These are phyloP conservation scores for Fagopyrum esculentum DNA, from an alignment of 148 eudicot genomes.

Conservation along the genomic window DNA sequence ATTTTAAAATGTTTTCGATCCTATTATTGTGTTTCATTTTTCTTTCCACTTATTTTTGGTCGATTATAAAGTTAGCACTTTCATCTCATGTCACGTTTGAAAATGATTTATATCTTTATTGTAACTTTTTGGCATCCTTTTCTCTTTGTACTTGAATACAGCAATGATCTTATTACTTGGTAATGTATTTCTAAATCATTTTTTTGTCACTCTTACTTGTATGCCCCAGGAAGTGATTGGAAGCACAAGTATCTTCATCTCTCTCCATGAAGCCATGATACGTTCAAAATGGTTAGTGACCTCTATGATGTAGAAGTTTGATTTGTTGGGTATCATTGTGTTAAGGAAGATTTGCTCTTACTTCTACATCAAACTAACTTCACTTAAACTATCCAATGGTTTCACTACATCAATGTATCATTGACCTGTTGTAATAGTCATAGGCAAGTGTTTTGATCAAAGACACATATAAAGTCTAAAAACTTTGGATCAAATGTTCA, in stretches of 20 bases:
- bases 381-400: not conserved
- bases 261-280: conserved; percentile 86
- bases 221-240: conserved; percentile 68
- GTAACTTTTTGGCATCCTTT: not conserved
- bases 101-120: not conserved
- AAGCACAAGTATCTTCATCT: conserved; percentile 73
- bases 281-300: conserved; percentile 72
- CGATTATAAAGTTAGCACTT: not conserved
- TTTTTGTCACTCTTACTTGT: conserved; percentile 1
- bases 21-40: not conserved
- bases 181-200: not conserved
- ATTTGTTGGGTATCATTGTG: not conserved
- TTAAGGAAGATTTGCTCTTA: not conserved
- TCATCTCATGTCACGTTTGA: not conserved
- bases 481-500: not conserved
- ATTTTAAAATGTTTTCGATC: not conserved
- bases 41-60: not conserved
- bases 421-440: not conserved
- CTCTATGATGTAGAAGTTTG: conserved; percentile 1
- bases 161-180: not conserved
- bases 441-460: not conserved
- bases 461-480: not conserved
- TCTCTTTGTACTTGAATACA: not conserved
- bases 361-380: not conserved
- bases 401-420: not conserved